Evolutionary conservation across 2,329 filamentous ascomycete genomes (phyloP), one percentile per base, ranked within the genome.

Genomic region (Fusarium napiforme): DNA sequence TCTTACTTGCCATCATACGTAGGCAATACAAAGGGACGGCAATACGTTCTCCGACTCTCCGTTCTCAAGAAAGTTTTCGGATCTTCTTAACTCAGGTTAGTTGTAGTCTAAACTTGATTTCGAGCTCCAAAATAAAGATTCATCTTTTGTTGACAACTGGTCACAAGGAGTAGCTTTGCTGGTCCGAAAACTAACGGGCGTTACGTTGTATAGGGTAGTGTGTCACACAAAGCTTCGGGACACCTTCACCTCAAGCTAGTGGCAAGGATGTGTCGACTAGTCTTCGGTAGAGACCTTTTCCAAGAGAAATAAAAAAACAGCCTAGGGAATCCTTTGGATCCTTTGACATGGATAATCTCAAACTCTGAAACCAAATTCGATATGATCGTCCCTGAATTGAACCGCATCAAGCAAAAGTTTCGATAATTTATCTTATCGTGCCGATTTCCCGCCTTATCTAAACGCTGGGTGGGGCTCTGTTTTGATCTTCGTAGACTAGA

Each of bases 361-460:
- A 28, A 34, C n/a, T 15, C 40, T n/a, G 3, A 30, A 34, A 47
- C n/a, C 37, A n/a, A n/a, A 21, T 18, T 34, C 18, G 15, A n/a
- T 21, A 6, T 21, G 23, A 40, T 63, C 23, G 18, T 26, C 58
- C 10, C 10, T 16, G 2, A 15, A 16, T 9, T 1, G 16, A 36
- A 23, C n/a, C 21, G 12, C 19, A 43, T 36, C 23, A 4, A 30
- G 28, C 23, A 37, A 39, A 36, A 36, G 16, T 23, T 23, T 42
- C 40, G 19, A 42, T 18, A 21, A 49, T 37, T 6, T 23, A 15
- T 49, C 21, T 36, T 50, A 50, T 30, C 28, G 23, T 59, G 28
- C 47, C 47, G 50, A 42, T 40, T 55, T 55, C 18, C 50, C 50
- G 58, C 14, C 14, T 63, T 68, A 68, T 68, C 65, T 63, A 55